Conservation (phyloP, 2,329 filamentous ascomycete species). For the Eutypella sp. region DNA sequence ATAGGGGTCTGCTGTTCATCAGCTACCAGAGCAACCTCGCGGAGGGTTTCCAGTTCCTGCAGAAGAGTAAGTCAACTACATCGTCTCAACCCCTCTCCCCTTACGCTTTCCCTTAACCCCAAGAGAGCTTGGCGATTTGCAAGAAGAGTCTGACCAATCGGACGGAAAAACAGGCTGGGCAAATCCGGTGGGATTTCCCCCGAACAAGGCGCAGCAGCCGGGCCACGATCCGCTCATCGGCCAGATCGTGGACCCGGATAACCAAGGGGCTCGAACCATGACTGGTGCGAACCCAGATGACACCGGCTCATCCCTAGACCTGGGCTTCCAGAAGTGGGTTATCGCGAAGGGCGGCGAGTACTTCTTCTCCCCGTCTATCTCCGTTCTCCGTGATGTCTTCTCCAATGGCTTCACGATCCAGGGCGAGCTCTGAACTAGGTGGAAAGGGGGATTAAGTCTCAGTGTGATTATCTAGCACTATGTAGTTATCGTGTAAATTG, state of each 20-base stretch:
- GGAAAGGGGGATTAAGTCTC: no score
- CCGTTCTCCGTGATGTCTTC: conserved; percentile 13
- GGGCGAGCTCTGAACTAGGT: background rate
- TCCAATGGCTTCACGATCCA: background rate
- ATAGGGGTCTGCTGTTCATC: conserved; percentile 40
- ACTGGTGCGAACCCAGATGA: conserved; percentile 19
- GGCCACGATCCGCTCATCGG: conserved; percentile 34
- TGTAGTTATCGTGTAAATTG: no score
- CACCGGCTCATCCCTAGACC: conserved; percentile 8
- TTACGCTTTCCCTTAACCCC: conserved; percentile 15
- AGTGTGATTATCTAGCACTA: no score
- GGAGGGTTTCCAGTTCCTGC: conserved; percentile 36
- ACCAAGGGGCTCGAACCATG: conserved; percentile 18
- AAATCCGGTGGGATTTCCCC: background rate
- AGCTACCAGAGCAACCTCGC: conserved; percentile 40
- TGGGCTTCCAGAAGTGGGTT: conserved; percentile 32
- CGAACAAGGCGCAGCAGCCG: conserved; percentile 12
- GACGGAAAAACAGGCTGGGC: background rate
- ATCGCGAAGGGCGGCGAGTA: conserved; percentile 39
- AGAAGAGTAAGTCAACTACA: conserved; percentile 22
- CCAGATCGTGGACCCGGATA: conserved; percentile 16
- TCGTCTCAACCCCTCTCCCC: background rate
- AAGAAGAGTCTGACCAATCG: conserved; percentile 4
- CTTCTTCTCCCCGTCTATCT: conserved; percentile 40
- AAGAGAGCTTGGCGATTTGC: conserved; percentile 20